A percentile compares a stretch with the other conserved stretches of the same genome.
phyloP scores from a whole-genome alignment of 768 basidiomycete genomes.

The Suillus americanus region DNA sequence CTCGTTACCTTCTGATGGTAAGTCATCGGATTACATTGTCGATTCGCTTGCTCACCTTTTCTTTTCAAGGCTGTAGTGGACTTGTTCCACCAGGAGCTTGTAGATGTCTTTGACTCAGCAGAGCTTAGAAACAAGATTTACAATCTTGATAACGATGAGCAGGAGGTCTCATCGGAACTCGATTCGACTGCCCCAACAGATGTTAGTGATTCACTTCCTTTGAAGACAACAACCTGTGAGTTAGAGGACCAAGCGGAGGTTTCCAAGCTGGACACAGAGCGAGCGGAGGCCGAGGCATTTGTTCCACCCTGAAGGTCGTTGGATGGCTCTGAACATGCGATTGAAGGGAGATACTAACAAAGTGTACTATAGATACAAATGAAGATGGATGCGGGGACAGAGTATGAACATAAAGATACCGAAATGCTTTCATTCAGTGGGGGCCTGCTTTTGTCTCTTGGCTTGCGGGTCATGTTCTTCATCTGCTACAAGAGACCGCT shows the following conservation, averaged over 20 bases:
- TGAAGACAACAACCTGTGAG: not conserved
- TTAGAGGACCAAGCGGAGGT: not conserved
- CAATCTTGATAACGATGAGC: conserved; percentile 7
- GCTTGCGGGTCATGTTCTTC: conserved; percentile 1
- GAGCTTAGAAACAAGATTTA: conserved; percentile 21
- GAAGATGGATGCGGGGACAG: not conserved
- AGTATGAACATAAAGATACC: conserved; percentile 9
- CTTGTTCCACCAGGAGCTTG: conserved; percentile 17
- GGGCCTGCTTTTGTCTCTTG: conserved; percentile 8
- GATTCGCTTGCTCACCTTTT: not conserved
- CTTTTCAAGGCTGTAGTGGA: conserved; percentile 21
- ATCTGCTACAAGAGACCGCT: conserved; percentile 7
- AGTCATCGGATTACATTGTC: not conserved
- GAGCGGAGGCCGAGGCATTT: not conserved
- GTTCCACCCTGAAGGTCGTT: not conserved
- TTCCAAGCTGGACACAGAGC: not conserved
- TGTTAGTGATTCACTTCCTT: not conserved
- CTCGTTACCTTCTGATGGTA: conserved; percentile 27
- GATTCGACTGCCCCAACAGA: not conserved
- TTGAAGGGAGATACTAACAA: not conserved
- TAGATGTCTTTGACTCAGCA: conserved; percentile 23
- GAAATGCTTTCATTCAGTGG: conserved; percentile 3
- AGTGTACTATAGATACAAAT: conserved; percentile 3
- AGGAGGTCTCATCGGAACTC: not conserved
- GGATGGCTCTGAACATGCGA: conserved; percentile 2